Conservation (phyloP, 495 filamentous ascomycete genomes). For the Amphirosellinia nigrospora region DNA sequence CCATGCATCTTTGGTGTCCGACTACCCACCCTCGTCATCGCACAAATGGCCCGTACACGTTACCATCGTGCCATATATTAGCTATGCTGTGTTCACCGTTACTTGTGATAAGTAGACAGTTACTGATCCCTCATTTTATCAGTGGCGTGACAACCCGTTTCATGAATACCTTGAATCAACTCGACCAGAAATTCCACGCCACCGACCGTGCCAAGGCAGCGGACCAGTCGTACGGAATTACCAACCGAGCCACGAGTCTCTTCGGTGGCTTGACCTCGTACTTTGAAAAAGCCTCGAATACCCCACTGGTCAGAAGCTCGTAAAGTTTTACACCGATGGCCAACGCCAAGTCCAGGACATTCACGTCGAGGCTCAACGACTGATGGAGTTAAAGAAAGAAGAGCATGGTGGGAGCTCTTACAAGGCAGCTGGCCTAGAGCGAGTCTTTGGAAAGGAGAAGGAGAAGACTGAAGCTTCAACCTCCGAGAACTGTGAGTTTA, state of each 20-base stretch:
- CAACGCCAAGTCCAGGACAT: slow-evolving; percentile 91
- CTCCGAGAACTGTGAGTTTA: slow-evolving; percentile 35
- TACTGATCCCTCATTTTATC: not conserved
- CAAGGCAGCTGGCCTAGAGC: slow-evolving; percentile 54
- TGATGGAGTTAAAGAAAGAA: slow-evolving; percentile 87
- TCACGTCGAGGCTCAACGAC: slow-evolving; percentile 82
- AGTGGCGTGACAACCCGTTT: slow-evolving; percentile 76
- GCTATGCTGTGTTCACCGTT: not conserved
- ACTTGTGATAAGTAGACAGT: not conserved
- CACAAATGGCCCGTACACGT: not conserved
- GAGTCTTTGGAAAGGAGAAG: slow-evolving; percentile 53
- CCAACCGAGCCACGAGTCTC: slow-evolving; percentile 65
- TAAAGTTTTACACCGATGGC: slow-evolving; percentile 80
- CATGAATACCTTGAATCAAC: slow-evolving; percentile 69
- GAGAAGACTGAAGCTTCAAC: slow-evolving; percentile 39
- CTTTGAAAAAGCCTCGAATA: slow-evolving; percentile 89
- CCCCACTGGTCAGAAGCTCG: slow-evolving; percentile 83
- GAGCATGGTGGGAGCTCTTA: slow-evolving; percentile 55
- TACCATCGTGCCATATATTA: not conserved
- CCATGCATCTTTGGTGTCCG: too few species aligned
- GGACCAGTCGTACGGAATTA: slow-evolving; percentile 77
- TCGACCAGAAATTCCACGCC: slow-evolving; percentile 83
- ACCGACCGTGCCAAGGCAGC: slow-evolving; percentile 76
- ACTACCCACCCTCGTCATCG: not conserved
- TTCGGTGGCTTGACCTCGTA: slow-evolving; percentile 76